phyloP scores from a whole-genome alignment of 495 filamentous ascomycete genomes.

The Barbatosphaeria neglecta region DNA sequence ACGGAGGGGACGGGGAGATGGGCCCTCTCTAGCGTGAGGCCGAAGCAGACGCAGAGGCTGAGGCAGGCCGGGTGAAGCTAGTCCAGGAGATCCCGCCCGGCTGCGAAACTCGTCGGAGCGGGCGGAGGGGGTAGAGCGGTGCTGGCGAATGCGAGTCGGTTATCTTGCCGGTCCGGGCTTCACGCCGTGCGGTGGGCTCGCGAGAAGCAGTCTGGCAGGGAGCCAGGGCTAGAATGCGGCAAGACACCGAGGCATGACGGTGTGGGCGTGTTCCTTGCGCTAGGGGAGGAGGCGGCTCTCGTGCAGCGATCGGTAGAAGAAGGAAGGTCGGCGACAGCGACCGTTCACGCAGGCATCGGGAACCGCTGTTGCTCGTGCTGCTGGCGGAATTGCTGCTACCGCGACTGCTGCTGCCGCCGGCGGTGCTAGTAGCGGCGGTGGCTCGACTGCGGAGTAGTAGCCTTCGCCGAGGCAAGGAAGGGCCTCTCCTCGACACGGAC shows the following conservation, averaged over 20 bases:
- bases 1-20: too few relatives aligned
- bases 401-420: too few relatives aligned
- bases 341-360: background rate
- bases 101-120: background rate
- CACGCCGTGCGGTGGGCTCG: background rate
- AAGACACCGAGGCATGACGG: constrained; percentile 38
- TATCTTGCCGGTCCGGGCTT: background rate
- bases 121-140: background rate
- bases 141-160: background rate
- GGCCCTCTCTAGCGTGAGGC: too few relatives aligned
- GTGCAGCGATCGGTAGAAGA: background rate
- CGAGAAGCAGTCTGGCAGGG: constrained; percentile 26
- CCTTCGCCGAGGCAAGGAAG: background rate
- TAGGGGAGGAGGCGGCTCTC: constrained; percentile 16
- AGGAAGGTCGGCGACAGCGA: background rate
- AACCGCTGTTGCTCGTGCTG: too few relatives aligned
- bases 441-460: background rate
- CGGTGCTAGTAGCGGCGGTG: background rate
- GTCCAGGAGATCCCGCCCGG: background rate
- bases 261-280: constrained; percentile 18
- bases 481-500: background rate
- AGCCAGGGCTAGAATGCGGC: constrained; percentile 38
- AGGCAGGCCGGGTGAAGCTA: background rate
- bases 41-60: too few relatives aligned
- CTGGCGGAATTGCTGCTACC: too few relatives aligned